Conservation (phyloP, 106 monocot species). For the Agapanthus africanus region DNA sequence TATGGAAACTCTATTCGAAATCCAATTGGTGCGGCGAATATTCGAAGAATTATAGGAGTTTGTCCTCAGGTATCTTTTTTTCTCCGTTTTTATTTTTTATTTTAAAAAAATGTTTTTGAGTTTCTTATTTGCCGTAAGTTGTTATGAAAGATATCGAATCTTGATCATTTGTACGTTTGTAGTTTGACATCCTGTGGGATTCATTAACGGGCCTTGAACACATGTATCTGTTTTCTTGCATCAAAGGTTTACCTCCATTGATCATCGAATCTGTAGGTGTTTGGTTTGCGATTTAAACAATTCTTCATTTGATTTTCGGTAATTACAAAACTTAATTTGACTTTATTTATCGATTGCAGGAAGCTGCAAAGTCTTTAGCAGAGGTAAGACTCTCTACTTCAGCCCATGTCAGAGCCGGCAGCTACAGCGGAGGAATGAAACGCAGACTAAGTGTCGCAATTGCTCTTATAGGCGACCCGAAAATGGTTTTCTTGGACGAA, state of each 20-base stretch:
- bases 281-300: not conserved
- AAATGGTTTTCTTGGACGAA: constrained; percentile 90
- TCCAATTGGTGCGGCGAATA: constrained; percentile 77
- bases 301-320: not conserved
- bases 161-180: not conserved
- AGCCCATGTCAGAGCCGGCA: constrained; percentile 66
- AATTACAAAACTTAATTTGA: not conserved
- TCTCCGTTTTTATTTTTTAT: not conserved
- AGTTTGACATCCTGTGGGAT: constrained; percentile 97
- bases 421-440: constrained; percentile 95
- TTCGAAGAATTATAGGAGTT: constrained; percentile 82
- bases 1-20: constrained; percentile 76
- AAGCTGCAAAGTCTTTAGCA: constrained; percentile 55
- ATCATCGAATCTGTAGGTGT: constrained; percentile 58
- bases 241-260: constrained; percentile 71
- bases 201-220: constrained; percentile 78
- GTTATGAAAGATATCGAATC: not conserved
- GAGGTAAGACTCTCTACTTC: constrained; percentile 68
- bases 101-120: not conserved
- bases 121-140: not conserved
- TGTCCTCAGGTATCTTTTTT: constrained; percentile 69
- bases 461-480: constrained; percentile 85
- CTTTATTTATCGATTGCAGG: constrained; percentile 35
- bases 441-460: constrained; percentile 86
- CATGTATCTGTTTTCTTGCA: constrained; percentile 71